A percentile compares a stretch with the other conserved stretches of the same genome.
These are phyloP conservation scores for Cladochytrium replicatum DNA, from an alignment of 192 early-diverging fungal species.

Conservation along the genomic window DNA sequence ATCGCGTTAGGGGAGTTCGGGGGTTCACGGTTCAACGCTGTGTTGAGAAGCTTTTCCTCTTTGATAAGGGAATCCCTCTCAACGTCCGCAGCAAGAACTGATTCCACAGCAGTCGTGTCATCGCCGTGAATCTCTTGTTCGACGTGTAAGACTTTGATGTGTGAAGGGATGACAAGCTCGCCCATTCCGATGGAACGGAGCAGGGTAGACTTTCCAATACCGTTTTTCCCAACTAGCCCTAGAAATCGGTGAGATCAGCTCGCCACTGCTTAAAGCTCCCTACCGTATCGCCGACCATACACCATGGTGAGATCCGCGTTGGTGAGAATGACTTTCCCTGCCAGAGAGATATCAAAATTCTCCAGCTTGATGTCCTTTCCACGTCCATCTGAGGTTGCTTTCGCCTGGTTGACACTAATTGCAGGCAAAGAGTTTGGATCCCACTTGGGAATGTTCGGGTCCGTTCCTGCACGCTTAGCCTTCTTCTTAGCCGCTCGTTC, in stretches of 20 bases:
- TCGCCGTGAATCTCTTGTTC: constrained; percentile 94
- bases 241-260: too few species aligned
- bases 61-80: constrained; percentile 83
- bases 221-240: constrained; percentile 92
- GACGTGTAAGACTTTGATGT: constrained; percentile 93
- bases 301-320: constrained; percentile 72
- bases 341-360: constrained; percentile 93
- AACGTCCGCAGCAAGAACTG: constrained; percentile 86
- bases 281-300: constrained; percentile 87
- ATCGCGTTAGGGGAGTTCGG: constrained; percentile 40
- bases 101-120: constrained; percentile 72
- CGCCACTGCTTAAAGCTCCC: too few species aligned
- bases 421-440: constrained; percentile 42
- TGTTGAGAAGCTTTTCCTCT: constrained; percentile 65
- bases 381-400: constrained; percentile 65
- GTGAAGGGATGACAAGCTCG: constrained; percentile 78
- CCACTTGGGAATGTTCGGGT: constrained; percentile 51
- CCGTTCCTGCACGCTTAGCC: constrained; percentile 63
- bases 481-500: constrained; percentile 84
- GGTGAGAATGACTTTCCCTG: constrained; percentile 86
- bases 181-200: constrained; percentile 72
- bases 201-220: constrained; percentile 77
- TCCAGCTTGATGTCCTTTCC: constrained; percentile 95
- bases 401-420: constrained; percentile 82
- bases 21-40: constrained; percentile 33